Conservation (phyloP, 2,329 filamentous ascomycete genomes). For the Botrytis paeoniae region DNA sequence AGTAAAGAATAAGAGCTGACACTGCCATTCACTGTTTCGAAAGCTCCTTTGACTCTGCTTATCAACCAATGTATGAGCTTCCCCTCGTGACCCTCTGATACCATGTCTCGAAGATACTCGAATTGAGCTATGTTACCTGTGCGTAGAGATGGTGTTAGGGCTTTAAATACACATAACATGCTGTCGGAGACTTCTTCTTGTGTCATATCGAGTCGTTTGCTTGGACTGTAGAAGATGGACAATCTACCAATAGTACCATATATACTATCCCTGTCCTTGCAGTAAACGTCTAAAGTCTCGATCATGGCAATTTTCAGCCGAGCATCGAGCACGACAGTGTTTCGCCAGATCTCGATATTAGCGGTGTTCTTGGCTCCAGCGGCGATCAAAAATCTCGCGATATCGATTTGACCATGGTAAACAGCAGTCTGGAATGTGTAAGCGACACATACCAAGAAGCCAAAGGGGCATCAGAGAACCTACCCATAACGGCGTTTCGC, state of each 20-base stretch:
- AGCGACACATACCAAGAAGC: too few species aligned
- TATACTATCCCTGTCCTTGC: neutral
- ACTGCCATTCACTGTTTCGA: neutral
- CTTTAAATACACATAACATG: neutral
- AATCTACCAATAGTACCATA: neutral
- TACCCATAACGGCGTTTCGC: neutral
- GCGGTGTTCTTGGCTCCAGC: neutral
- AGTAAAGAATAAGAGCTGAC: neutral
- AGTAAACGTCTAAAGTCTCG: neutral
- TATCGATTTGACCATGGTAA: neutral
- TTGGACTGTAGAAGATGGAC: neutral
- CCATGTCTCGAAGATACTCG: neutral
- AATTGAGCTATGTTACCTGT: neutral
- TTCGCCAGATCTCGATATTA: too few species aligned
- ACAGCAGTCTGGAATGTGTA: neutral
- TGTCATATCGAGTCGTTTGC: neutral
- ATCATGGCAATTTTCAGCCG: neutral
- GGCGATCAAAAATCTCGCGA: neutral
- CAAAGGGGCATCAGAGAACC: too few species aligned
- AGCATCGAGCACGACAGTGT: neutral
- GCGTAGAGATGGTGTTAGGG: neutral
- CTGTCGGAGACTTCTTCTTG: neutral
- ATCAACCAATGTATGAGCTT: slow-evolving; percentile 10
- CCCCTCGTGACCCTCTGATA: neutral
- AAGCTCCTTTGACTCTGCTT: neutral